Conservation (phyloP, 768 basidiomycete species). For the Tulasnella sp. region DNA sequence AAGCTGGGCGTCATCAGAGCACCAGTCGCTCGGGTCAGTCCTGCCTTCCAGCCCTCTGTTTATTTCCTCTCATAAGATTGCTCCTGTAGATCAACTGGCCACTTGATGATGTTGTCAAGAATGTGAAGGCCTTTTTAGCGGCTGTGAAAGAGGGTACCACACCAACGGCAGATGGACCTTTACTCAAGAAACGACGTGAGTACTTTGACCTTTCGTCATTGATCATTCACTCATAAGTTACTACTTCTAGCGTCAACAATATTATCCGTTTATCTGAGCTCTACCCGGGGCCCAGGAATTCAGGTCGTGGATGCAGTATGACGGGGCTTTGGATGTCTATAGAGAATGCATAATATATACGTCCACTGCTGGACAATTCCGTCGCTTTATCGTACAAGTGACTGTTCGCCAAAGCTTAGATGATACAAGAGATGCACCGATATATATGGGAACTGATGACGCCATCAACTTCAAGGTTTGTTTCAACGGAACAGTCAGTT, state of each 20-base stretch:
- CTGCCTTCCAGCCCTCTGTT: neutral
- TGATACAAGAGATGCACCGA: no score
- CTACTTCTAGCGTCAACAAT: slow-evolving; percentile 50
- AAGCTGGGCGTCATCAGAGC: slow-evolving; percentile 71
- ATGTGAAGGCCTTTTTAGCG: slow-evolving; percentile 61
- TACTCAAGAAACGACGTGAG: slow-evolving; percentile 39
- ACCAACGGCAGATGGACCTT: slow-evolving; percentile 32
- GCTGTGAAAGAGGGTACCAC: slow-evolving; percentile 61
- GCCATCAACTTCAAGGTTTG: no score
- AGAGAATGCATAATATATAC: no score
- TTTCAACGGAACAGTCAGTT: no score
- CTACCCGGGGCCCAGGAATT: slow-evolving; percentile 80
- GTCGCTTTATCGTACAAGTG: no score
- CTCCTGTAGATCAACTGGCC: slow-evolving; percentile 53
- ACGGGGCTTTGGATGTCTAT: no score
- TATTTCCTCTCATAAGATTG: neutral
- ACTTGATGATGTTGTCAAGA: slow-evolving; percentile 59
- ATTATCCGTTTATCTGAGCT: slow-evolving; percentile 70
- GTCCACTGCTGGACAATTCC: no score
- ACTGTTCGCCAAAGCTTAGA: no score
- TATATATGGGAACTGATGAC: no score
- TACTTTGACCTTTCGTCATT: neutral
- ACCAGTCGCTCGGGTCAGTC: slow-evolving; percentile 60
- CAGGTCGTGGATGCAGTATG: slow-evolving; percentile 58
- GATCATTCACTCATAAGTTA: neutral